Evolutionary conservation across 257 asterid genomes (phyloP).

Genomic region (Orobanche coerulescens): DNA sequence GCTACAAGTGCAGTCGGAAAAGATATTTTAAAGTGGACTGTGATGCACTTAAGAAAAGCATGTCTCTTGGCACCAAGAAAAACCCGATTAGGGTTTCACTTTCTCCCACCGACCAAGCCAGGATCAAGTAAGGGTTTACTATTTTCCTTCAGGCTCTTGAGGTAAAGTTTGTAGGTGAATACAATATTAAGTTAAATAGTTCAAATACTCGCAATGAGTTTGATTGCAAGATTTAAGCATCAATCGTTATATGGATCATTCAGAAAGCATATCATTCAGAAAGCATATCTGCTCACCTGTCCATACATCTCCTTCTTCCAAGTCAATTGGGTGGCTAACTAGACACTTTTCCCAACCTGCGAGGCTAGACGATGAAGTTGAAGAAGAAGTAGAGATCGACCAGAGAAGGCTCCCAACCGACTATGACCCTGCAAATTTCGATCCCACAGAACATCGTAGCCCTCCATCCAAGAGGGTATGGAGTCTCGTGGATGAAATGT

Average conservation of each 20-base stretch:
- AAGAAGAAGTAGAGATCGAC: slow-evolving; percentile 60
- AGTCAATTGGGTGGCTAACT: slow-evolving; percentile 22
- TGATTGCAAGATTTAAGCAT: slow-evolving; percentile 43
- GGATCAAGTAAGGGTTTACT: no score
- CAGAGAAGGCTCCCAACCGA: slow-evolving; percentile 79
- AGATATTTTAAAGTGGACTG: no score
- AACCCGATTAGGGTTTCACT: no score
- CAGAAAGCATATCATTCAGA: no score
- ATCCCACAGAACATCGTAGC: slow-evolving; percentile 73
- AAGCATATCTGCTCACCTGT: slow-evolving; percentile 22
- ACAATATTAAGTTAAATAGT: background rate
- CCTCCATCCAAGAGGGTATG: slow-evolving; percentile 75
- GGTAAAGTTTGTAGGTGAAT: slow-evolving; percentile 13
- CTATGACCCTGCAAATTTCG: slow-evolving; percentile 63
- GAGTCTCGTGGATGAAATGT: slow-evolving; percentile 70
- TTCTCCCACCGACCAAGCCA: no score
- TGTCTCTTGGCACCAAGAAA: no score
- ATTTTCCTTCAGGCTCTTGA: background rate
- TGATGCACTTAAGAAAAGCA: no score
- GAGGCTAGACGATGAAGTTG: slow-evolving; percentile 45
- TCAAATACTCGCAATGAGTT: slow-evolving; percentile 39
- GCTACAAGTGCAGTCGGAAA: no score
- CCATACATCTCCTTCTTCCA: slow-evolving; percentile 16
- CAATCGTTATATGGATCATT: slow-evolving; percentile 34
- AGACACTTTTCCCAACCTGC: slow-evolving; percentile 51